Evolutionary conservation across 83 land plant species (phyloP), one percentile per base, ranked within the genome.

Genomic region (Picea abies): DNA sequence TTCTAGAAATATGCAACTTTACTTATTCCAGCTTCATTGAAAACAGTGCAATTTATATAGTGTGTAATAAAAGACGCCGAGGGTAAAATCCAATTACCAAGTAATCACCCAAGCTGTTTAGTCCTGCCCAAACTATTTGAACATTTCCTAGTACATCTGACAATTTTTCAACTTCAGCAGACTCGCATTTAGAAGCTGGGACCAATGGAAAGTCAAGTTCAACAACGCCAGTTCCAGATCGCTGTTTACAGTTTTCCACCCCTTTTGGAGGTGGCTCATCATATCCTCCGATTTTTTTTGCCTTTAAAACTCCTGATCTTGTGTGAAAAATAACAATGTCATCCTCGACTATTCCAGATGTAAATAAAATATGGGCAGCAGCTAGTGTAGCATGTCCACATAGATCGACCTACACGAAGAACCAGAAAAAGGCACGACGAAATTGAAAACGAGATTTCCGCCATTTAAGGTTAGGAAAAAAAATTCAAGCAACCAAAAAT

Each of bases 371-470:
- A 80, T 92, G 88, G 8, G 96, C 90, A 44, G 96, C 85, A 8
- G 96, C 96, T 60, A 94, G 68, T n/a, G 96, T 94, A 52, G 92
- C 94, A 89, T 94, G 96, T 16, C 96, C 96, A 85, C 96, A 92
- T 12, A 94, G 85, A 64, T 90, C 89, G 1, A 94, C 94, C 94
- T 92, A 84, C 82, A 84, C 39, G 15, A 25, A 17, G 23, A 25
- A 79, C 19, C n/a, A 78, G 49, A 9, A 32, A 25, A 44, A 22
- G 4, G 17, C 25, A 22, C 64, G 9, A 77, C 5, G 4, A 44
- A 23, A 83, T 60, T 6, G 15, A 78, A 12, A 60, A 47, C 10
- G 4, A 1, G 35, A 17, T 67, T 82, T 69, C 37, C 41, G 35
- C 17, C 58, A 78, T 56, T 29, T n/a, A n/a, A 49, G 12, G 8